Evolutionary conservation across 495 filamentous ascomycete genomes (phyloP).

Genomic region (Xylaria acuta): DNA sequence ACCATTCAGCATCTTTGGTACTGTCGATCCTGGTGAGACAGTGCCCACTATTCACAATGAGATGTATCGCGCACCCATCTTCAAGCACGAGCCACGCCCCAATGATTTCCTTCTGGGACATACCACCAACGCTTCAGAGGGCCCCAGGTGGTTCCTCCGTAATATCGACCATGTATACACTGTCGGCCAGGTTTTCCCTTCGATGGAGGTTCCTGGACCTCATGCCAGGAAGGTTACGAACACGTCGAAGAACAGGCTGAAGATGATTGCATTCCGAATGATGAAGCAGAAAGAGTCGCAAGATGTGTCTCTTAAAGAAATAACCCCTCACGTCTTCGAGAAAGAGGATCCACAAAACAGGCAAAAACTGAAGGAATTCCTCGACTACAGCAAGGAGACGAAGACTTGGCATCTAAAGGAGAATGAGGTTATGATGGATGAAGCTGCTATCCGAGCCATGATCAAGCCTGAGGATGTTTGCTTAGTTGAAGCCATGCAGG

Average conservation of each 20-base stretch:
- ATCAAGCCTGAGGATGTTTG: conserved; percentile 96
- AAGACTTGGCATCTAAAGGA: conserved; percentile 81
- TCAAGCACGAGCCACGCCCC: conserved; percentile 76
- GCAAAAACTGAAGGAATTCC: conserved; percentile 96
- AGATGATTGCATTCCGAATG: conserved; percentile 90
- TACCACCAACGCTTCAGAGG: conserved; percentile 73
- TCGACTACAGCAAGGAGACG: conserved; percentile 80
- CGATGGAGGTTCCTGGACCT: conserved; percentile 87
- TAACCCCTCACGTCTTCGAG: conserved; percentile 87
- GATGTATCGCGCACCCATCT: conserved; percentile 94
- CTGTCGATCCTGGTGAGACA: conserved; percentile 86
- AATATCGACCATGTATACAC: conserved; percentile 88
- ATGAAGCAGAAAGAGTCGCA: conserved; percentile 74
- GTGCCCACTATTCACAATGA: conserved; percentile 90
- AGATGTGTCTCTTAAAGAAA: conserved; percentile 73
- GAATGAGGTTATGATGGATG: conserved; percentile 75
- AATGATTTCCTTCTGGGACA: conserved; percentile 90
- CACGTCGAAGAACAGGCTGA: conserved; percentile 90
- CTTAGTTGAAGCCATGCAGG: conserved; percentile 94
- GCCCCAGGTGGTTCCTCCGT: conserved; percentile 78
- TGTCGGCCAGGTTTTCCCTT: conserved; percentile 91
- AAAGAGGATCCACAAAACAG: conserved; percentile 93
- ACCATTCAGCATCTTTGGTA: conserved; percentile 93
- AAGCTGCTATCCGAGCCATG: conserved; percentile 77
- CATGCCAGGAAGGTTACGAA: conserved; percentile 95